Base-by-base conservation (phyloP, 805 yeast species). In the Teunomyces kruisii region DNA sequence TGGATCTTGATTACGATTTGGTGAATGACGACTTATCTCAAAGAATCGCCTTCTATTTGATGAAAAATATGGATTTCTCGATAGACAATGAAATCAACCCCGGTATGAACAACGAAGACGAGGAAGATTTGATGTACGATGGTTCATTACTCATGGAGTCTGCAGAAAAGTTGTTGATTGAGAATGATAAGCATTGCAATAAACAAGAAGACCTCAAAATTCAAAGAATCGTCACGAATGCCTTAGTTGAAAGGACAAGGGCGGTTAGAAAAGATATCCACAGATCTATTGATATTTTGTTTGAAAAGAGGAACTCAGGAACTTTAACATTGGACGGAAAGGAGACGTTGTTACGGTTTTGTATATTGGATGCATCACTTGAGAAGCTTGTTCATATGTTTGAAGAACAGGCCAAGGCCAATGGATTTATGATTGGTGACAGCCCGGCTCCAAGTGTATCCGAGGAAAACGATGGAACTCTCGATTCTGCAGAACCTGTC, bases 81-180 rank as follows among this genome's bases (percentile, higher is more conserved):
- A 60, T 77, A 53, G 72, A 66, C 65, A 60, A 36, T 80, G 90
- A 0, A 17, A 78, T 82, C 42, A 80, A 83, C 12, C 64, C 88
- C 32, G 94, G 86, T 52, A 71, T 84, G 39, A 91, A 87, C 54
- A 75, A 75, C 46, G 82, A 75, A 15, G 63, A 72, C 17, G 67
- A 86, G 77, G 75, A 71, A 59, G 92, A 86, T 51, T 69, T 86
- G 40, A 74, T 86, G 61, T 84, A 83, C 59, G 92, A 86, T 65
- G 94, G 92, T 5, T 77, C 89, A 0, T 67, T 86, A 45, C 71
- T 86, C 40, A 83, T 88, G 55, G 84, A 84, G 59, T 78, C 88
- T 2, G 92, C 91, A 0, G 89, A 83, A 49, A 78, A 80, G 47
- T 62, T 86, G 44, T 62, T 86, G 44, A 78, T 72, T 30, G 64